Conservation (phyloP, 2,329 filamentous ascomycete genomes). For the Calonectria hongkongensis region DNA sequence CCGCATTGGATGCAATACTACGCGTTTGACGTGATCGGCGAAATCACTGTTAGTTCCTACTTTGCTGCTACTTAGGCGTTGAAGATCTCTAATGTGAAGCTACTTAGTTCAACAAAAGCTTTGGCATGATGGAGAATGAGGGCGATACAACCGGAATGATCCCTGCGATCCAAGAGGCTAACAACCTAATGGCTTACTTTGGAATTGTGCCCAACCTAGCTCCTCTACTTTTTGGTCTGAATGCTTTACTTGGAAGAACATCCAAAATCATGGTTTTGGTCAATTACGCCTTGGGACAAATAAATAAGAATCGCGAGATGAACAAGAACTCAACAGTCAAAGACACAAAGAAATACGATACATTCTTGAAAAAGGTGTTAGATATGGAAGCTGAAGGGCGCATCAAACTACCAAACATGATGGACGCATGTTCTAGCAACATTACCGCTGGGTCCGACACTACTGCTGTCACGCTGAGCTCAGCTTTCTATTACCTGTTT, state of each 20-base stretch:
- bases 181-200: neutral
- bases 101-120: slow-evolving; percentile 8
- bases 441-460: slow-evolving; percentile 3
- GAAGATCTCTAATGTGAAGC: neutral
- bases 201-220: neutral
- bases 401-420: neutral
- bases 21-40: slow-evolving; percentile 1
- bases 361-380: neutral
- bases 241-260: neutral
- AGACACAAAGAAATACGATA: neutral
- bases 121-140: neutral
- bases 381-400: neutral
- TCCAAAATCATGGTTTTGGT: neutral
- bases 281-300: neutral
- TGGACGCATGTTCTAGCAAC: slow-evolving; percentile 8
- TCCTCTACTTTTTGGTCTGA: neutral
- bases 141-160: slow-evolving; percentile 3
- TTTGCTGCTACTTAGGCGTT: too few relatives aligned
- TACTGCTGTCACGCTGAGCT: slow-evolving; percentile 2
- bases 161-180: neutral
- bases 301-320: neutral
- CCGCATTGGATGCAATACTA: slow-evolving; percentile 8
- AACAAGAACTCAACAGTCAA: neutral
- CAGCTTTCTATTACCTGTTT: neutral
- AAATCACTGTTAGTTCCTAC: slow-evolving; percentile 8